Conservation (phyloP, 345 rosid genomes). For the Odontarrhena argentea region DNA sequence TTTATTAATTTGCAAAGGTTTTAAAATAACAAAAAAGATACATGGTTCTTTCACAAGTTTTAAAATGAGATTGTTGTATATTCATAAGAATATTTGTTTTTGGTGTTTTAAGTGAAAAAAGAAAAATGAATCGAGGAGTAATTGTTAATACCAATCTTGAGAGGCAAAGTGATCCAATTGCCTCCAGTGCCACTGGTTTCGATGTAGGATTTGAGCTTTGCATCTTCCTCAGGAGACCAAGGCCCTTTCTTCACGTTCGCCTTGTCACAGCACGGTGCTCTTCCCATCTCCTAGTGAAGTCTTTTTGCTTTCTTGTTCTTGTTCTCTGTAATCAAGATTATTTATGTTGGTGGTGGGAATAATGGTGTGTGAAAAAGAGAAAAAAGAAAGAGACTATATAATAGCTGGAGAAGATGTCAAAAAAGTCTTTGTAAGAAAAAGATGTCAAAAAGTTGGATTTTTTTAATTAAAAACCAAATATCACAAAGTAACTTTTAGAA, state of each 20-base stretch:
- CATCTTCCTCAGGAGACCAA: constrained; percentile 94
- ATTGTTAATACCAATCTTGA: constrained; percentile 54
- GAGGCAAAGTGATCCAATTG: constrained; percentile 84
- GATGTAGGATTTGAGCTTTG: constrained; percentile 66
- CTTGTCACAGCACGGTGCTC: constrained; percentile 91
- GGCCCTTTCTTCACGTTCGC: constrained; percentile 84
- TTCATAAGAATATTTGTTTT: too few relatives aligned
- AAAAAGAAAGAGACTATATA: constrained; percentile 33
- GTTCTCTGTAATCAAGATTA: constrained; percentile 12
- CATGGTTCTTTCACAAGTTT: constrained; percentile 1
- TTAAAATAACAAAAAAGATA: neutral
- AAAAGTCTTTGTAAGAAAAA: constrained; percentile 41
- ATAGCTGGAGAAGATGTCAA: constrained; percentile 64
- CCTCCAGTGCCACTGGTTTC: constrained; percentile 71
- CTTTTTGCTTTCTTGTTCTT: constrained; percentile 2
- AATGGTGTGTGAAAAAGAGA: constrained; percentile 34
- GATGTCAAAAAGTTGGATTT: constrained; percentile 23
- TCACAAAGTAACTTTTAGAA: constrained; percentile 28
- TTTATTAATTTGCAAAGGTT: neutral
- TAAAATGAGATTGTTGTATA: neutral
- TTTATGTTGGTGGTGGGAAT: constrained; percentile 30
- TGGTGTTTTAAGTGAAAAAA: too few relatives aligned
- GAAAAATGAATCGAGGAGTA: neutral
- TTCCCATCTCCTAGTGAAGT: constrained; percentile 54
- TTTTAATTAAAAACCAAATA: neutral